A percentile compares a stretch with the other conserved stretches of the same genome.
Conservation (phyloP, 768 basidiomycete genomes). For the Tylopilus balloui region DNA sequence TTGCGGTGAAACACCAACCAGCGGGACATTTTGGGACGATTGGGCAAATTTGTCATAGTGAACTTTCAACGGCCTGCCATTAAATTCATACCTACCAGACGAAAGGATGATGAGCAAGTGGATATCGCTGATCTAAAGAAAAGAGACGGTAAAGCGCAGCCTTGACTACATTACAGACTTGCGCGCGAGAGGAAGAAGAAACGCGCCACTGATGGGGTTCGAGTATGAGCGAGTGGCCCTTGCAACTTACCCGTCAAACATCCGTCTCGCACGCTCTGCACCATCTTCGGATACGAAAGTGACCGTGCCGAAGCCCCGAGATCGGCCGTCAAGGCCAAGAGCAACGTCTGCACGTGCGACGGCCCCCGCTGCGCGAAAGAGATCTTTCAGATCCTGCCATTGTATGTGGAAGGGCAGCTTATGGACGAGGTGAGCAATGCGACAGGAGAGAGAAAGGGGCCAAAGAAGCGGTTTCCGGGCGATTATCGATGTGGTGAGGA, state of each 20-base stretch:
- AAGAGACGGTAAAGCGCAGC: not conserved
- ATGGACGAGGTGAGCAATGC: slow-evolving; percentile 17
- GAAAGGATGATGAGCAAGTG: slow-evolving; percentile 6
- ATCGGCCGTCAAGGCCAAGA: slow-evolving; percentile 81
- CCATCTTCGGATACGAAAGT: slow-evolving; percentile 80
- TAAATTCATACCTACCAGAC: slow-evolving; percentile 71
- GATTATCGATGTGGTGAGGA: slow-evolving; percentile 4
- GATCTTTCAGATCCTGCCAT: slow-evolving; percentile 98
- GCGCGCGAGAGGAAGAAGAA: no score
- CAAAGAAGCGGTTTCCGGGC: not conserved
- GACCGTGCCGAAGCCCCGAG: slow-evolving; percentile 91
- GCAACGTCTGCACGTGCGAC: slow-evolving; percentile 90
- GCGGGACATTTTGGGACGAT: slow-evolving; percentile 26
- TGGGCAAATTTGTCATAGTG: slow-evolving; percentile 82
- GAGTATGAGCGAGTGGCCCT: not conserved
- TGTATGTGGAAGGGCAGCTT: slow-evolving; percentile 91
- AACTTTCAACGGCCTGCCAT: slow-evolving; percentile 83
- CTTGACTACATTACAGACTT: not conserved
- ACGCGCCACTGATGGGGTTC: not conserved
- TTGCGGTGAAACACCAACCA: slow-evolving; percentile 23
- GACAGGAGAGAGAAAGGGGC: not conserved
- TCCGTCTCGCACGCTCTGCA: slow-evolving; percentile 75
- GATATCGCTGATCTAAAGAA: not conserved
- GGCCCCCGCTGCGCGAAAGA: slow-evolving; percentile 87
- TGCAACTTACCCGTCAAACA: slow-evolving; percentile 82